Base-by-base conservation (phyloP, 805 yeast species). In the Pichia exigua region DNA sequence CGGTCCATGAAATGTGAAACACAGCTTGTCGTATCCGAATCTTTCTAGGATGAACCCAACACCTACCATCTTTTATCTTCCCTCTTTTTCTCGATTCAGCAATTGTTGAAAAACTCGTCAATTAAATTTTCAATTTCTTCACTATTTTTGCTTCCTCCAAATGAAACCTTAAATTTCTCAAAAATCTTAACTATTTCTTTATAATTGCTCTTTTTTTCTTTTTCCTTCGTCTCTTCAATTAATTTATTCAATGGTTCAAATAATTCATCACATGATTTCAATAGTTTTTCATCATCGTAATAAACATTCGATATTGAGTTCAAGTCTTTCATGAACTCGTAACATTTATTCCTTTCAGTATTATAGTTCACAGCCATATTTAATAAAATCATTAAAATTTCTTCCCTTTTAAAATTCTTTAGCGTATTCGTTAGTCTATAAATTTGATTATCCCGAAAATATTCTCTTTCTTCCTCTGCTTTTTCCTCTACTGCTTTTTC, bases 311-410 rank as follows among this genome's bases (percentile, higher is more conserved):
- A 55, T 39, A 63, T 50, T 17, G 49, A 45, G 47, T 63, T 63
- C 30, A 62, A 48, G 32, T 61, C 66, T 30, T 50, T 52, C 42
- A 61, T 49, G 46, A 61, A 61, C 22, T 56, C 52, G 18, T 57
- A n/a, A 39, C 63, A 60, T 18, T 57, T 61, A 9, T 51, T 48
- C 15, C 56, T 52, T 27, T 59, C 57, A 20, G 47, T 38, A n/a
- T 38, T 39, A 28, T 60, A 61, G 45, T 57, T 56, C 7, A 53
- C 44, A 8, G 57, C 63, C 43, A 61, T 47, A 32, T 58, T 58
- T 26, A 62, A 49, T 18, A 60, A 41, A 43, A 60, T 54, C 40
- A 53, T 49, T 10, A 58, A 42, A 20, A 58, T 51, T 11, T 56
- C 60, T 30, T 47, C 43, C 28, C 50, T 52, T 27, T 49, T 47